phyloP scores from a whole-genome alignment of 78 protist genomes.

The Dictyostelium intermedium region DNA sequence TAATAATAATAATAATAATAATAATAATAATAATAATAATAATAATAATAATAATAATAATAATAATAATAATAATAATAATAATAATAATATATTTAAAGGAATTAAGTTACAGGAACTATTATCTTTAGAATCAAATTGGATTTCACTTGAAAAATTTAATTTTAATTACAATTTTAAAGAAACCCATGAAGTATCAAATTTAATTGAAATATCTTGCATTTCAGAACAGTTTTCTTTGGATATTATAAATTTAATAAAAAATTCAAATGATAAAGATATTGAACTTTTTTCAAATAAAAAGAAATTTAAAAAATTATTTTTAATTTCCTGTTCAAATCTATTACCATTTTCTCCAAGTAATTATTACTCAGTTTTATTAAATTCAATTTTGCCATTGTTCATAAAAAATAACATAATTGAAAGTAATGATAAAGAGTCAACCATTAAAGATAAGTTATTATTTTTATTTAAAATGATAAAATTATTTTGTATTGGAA shows the following conservation, averaged over 20 bases:
- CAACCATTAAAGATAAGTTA: background rate
- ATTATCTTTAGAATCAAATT: background rate
- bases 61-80: background rate
- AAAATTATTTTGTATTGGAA: background rate
- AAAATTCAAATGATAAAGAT: background rate
- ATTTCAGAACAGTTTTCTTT: background rate
- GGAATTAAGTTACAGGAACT: background rate
- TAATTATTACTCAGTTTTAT: background rate
- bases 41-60: background rate
- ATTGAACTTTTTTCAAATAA: background rate
- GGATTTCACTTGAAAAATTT: background rate
- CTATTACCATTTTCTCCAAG: conserved; percentile 6
- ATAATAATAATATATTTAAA: background rate
- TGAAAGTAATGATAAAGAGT: background rate
- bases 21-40: background rate
- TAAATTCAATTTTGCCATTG: background rate
- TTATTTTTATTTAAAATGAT: background rate
- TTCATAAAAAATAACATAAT: background rate
- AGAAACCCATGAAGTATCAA: background rate
- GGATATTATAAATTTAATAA: background rate
- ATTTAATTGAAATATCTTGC: background rate
- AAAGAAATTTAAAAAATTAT: conserved; percentile 1
- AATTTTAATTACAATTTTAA: background rate
- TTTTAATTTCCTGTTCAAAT: background rate
- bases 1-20: background rate